A percentile compares a stretch with the other conserved stretches of the same genome.
These are phyloP conservation scores for Pseudotulostoma volvatum DNA, from an alignment of 495 filamentous ascomycete species.

Conservation along the genomic window DNA sequence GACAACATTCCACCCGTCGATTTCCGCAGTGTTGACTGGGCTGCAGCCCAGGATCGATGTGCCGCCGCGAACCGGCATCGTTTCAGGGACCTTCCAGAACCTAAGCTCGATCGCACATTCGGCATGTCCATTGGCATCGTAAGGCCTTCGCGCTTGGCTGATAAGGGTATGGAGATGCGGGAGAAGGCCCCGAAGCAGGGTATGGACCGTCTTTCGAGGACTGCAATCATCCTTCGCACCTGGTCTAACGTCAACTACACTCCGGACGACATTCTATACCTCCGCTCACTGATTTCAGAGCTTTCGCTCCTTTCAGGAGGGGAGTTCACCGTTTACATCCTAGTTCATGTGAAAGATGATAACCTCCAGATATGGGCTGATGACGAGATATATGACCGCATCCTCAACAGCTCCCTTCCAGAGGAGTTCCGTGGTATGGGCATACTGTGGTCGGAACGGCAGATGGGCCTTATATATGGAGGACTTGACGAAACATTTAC, in stretches of 20 bases:
- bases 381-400: slow-evolving; percentile 41
- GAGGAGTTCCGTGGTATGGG: slow-evolving; percentile 77
- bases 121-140: slow-evolving; percentile 25
- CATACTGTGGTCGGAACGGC: slow-evolving; percentile 78
- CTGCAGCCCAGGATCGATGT: slow-evolving; percentile 54
- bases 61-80: slow-evolving; percentile 50
- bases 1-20: slow-evolving; percentile 49
- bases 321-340: slow-evolving; percentile 46
- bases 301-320: slow-evolving; percentile 45
- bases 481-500: slow-evolving; percentile 58
- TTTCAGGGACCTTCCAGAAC: slow-evolving; percentile 36
- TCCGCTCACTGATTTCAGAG: slow-evolving; percentile 45
- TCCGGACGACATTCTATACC: slow-evolving; percentile 33
- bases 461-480: slow-evolving; percentile 80
- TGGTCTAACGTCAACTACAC: slow-evolving; percentile 45
- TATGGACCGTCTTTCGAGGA: slow-evolving; percentile 32
- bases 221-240: slow-evolving; percentile 44
- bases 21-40: slow-evolving; percentile 60
- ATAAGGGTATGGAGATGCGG: slow-evolving; percentile 2
- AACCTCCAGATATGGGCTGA: slow-evolving; percentile 51
- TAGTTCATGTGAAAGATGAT: slow-evolving; percentile 50
- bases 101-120: slow-evolving; percentile 28
- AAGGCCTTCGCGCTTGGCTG: neutral
- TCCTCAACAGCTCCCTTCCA: slow-evolving; percentile 58
- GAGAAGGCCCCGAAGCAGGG: slow-evolving; percentile 9